Conservation (phyloP, 441 rosid genomes). For the Euphorbia celastroides region DNA sequence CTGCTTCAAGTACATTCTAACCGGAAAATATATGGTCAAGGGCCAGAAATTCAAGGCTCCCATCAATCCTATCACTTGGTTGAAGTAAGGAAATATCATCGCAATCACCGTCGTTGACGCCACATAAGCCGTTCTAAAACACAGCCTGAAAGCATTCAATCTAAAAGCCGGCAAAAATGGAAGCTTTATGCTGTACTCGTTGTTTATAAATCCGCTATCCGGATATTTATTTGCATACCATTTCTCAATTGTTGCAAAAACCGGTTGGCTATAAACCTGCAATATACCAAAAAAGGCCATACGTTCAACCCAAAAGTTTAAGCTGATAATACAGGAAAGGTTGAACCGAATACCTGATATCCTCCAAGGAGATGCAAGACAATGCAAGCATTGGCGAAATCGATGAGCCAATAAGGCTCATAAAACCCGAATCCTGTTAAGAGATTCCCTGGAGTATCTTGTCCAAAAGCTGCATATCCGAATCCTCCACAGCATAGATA, state of each 20-base stretch:
- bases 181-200: conserved; percentile 28
- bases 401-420: conserved; percentile 81
- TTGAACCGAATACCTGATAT: conserved; percentile 42
- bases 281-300: no score
- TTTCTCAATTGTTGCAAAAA: conserved; percentile 56
- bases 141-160: conserved; percentile 41
- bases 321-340: no score
- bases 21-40: conserved; percentile 63
- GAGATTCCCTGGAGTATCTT: conserved; percentile 68
- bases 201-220: conserved; percentile 34
- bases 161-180: conserved; percentile 33
- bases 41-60: conserved; percentile 89
- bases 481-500: conserved; percentile 75
- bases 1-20: conserved; percentile 77
- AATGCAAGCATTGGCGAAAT: conserved; percentile 79
- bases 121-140: conserved; percentile 53
- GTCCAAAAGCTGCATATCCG: conserved; percentile 83
- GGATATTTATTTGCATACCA: conserved; percentile 40
- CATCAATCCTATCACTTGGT: conserved; percentile 59
- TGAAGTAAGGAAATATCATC: conserved; percentile 69
- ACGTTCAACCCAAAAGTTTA: no score
- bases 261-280: conserved; percentile 65
- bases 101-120: conserved; percentile 51
- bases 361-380: conserved; percentile 78
- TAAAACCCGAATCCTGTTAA: conserved; percentile 75